phyloP scores from a whole-genome alignment of 306 rosid species.

The Acacia crassicarpa region DNA sequence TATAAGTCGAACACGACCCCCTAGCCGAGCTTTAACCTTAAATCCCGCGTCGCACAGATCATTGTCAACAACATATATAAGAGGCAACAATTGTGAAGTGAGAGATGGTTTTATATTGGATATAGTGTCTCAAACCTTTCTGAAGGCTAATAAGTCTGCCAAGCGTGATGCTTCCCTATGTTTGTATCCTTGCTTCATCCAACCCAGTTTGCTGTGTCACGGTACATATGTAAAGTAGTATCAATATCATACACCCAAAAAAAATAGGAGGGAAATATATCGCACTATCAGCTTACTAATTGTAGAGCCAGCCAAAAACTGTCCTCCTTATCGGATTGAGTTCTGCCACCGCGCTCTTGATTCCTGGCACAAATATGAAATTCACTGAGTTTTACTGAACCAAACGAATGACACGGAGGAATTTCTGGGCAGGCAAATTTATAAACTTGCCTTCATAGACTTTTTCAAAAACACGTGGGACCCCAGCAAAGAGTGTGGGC shows the following conservation, averaged over 20 bases:
- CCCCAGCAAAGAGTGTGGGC: conserved; percentile 87
- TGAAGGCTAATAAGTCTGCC: conserved; percentile 82
- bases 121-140: conserved; percentile 50
- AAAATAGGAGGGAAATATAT: neutral
- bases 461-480: conserved; percentile 80
- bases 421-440: neutral
- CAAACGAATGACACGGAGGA: neutral
- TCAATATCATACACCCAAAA: neutral
- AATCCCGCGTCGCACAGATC: neutral
- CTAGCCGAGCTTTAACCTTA: conserved; percentile 83
- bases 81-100: neutral
- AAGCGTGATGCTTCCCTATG: conserved; percentile 70
- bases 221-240: neutral
- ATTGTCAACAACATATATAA: neutral
- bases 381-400: neutral
- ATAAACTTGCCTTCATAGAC: conserved; percentile 67
- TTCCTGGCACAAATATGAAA: conserved; percentile 55
- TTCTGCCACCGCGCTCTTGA: conserved; percentile 69
- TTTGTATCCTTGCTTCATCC: conserved; percentile 80
- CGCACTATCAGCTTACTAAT: conserved; percentile 44
- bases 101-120: neutral
- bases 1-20: conserved; percentile 83
- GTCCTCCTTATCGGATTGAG: conserved; percentile 75
- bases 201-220: conserved; percentile 65
- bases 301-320: conserved; percentile 69